phyloP scores from a whole-genome alignment of 2,329 filamentous ascomycete species.

The Diplodia corticola region DNA sequence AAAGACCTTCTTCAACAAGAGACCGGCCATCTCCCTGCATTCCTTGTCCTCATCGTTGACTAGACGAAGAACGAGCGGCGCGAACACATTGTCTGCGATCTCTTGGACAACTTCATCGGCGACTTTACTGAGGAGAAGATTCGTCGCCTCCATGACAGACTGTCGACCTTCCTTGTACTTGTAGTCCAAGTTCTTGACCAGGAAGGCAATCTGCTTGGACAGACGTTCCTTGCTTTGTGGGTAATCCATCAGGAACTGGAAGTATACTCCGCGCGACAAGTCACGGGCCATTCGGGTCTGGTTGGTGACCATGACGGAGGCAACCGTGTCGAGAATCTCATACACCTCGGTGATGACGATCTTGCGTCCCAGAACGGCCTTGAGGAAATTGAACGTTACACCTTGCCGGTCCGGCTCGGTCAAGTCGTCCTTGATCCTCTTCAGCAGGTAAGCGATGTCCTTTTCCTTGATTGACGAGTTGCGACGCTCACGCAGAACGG shows the following conservation, averaged over 20 bases:
- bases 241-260: conserved; percentile 93
- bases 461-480: conserved; percentile 76
- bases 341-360: conserved; percentile 86
- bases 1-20: conserved; percentile 79
- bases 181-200: conserved; percentile 89
- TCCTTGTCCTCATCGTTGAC: conserved; percentile 85
- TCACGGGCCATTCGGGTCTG: conserved; percentile 86
- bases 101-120: conserved; percentile 81
- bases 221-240: conserved; percentile 88
- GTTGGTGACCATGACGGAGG: conserved; percentile 93
- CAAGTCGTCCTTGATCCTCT: conserved; percentile 80
- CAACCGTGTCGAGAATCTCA: conserved; percentile 85
- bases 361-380: conserved; percentile 80
- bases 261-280: conserved; percentile 82
- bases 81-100: conserved; percentile 76
- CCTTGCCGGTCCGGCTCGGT: conserved; percentile 92
- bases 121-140: conserved; percentile 82
- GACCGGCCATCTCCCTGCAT: conserved; percentile 78
- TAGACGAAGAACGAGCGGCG: conserved; percentile 80
- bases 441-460: conserved; percentile 78
- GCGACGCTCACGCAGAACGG: conserved; percentile 78
- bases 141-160: conserved; percentile 89
- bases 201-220: conserved; percentile 83
- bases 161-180: conserved; percentile 83
- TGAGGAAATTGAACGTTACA: conserved; percentile 90